phyloP scores from a whole-genome alignment of 2,329 filamentous ascomycete genomes.

The Claviceps purpurea region DNA sequence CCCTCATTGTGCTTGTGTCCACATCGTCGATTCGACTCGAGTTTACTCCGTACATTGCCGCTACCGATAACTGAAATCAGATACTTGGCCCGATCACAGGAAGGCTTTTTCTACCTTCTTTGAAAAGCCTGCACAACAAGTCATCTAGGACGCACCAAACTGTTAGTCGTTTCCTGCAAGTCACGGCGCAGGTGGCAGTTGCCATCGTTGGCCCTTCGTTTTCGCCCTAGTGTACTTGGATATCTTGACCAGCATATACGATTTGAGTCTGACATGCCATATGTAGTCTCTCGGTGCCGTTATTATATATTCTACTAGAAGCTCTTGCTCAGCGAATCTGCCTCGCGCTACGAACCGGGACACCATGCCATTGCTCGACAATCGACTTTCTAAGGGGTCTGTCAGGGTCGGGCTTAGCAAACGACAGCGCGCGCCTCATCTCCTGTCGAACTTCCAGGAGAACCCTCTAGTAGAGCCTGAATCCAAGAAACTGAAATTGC shows the following conservation, averaged over 20 bases:
- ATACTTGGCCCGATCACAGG: not conserved
- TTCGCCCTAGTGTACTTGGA: not conserved
- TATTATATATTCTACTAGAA: not conserved
- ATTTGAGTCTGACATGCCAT: not conserved
- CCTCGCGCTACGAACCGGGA: not conserved
- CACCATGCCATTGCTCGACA: slow-evolving; percentile 4
- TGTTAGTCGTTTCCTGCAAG: not conserved
- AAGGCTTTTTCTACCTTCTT: not conserved
- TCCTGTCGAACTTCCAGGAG: slow-evolving; percentile 8
- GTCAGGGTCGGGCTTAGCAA: slow-evolving; percentile 11
- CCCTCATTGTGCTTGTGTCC: not conserved
- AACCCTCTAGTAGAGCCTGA: not conserved
- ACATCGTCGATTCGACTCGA: not conserved
- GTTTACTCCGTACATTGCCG: not conserved
- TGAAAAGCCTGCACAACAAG: not conserved
- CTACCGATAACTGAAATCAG: not conserved
- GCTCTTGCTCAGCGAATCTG: not conserved
- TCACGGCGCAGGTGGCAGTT: not conserved
- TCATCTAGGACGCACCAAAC: not conserved
- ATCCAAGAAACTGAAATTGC: slow-evolving; percentile 5
- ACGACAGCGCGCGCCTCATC: slow-evolving; percentile 3
- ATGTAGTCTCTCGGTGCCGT: not conserved
- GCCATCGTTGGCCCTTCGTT: not conserved
- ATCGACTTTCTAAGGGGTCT: not conserved
- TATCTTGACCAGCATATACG: not conserved